Evolutionary conservation across 2,329 filamentous ascomycete species (phyloP).

Genomic region (Colletotrichum melonis): DNA sequence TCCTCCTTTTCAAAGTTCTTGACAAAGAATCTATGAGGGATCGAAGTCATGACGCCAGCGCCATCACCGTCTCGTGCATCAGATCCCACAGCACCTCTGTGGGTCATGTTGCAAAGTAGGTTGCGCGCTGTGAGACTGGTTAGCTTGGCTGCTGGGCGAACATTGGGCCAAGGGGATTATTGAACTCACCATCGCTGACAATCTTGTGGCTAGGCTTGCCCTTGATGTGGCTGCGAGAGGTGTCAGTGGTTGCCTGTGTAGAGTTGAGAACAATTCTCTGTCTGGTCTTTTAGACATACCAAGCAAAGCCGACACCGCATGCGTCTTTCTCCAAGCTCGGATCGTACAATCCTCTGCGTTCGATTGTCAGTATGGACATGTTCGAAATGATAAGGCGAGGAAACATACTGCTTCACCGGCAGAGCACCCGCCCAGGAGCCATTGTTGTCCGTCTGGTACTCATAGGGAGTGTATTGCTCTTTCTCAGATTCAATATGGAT

Average conservation of each 20-base stretch:
- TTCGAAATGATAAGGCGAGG: too few species aligned
- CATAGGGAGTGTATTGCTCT: constrained; percentile 76
- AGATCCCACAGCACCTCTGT: constrained; percentile 96
- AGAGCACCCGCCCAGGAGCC: constrained; percentile 92
- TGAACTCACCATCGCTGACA: constrained; percentile 88
- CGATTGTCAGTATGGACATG: constrained; percentile 31
- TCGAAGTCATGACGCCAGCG: constrained; percentile 99
- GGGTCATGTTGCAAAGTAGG: constrained; percentile 99
- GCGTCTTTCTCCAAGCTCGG: constrained; percentile 98
- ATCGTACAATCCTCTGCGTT: constrained; percentile 84
- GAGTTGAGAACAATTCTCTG: not conserved
- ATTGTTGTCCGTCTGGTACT: constrained; percentile 89
- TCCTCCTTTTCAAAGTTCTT: constrained; percentile 97
- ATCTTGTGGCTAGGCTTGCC: constrained; percentile 98
- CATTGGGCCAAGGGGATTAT: constrained; percentile 45
- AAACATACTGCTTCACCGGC: constrained; percentile 86
- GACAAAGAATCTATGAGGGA: constrained; percentile 97
- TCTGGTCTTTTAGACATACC: constrained; percentile 66
- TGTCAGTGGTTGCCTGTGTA: constrained; percentile 37
- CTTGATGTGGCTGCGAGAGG: constrained; percentile 84
- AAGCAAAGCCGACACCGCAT: constrained; percentile 98
- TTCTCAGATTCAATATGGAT: constrained; percentile 69
- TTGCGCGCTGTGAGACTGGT: constrained; percentile 75
- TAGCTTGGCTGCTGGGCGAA: not conserved
- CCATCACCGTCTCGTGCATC: constrained; percentile 98